These are phyloP conservation scores for Fistulifera pelliculosa DNA, from an alignment of 108 stramenopile genomes.

Conservation along the genomic window DNA sequence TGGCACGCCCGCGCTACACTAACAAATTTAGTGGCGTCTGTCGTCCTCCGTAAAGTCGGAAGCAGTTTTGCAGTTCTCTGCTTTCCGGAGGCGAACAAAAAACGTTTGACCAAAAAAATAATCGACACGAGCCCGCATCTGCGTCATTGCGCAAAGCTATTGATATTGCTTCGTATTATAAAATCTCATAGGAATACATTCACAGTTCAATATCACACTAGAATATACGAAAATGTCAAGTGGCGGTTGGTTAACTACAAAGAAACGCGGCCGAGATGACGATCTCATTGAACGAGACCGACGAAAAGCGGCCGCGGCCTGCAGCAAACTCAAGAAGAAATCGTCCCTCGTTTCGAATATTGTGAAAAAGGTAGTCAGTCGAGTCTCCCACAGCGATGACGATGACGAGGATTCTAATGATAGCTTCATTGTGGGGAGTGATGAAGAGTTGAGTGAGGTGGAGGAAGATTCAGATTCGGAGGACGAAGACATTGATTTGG, in stretches of 20 bases:
- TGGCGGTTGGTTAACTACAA: slow-evolving; percentile 54
- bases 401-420: slow-evolving; percentile 10
- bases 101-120: too few species aligned
- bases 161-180: too few species aligned
- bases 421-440: slow-evolving; percentile 6
- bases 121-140: too few species aligned
- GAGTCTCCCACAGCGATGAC: slow-evolving; percentile 6
- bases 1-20: too few species aligned
- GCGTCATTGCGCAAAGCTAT: too few species aligned
- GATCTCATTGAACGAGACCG: slow-evolving; percentile 26
- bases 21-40: too few species aligned
- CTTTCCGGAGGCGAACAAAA: too few species aligned
- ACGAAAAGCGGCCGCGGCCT: slow-evolving; percentile 13
- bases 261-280: slow-evolving; percentile 57
- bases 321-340: slow-evolving; percentile 1
- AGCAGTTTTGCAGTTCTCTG: too few species aligned
- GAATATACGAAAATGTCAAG: not conserved
- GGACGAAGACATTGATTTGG: not conserved
- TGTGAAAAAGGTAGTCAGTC: slow-evolving; percentile 8
- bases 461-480: slow-evolving; percentile 20
- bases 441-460: slow-evolving; percentile 14
- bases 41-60: too few species aligned
- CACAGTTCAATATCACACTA: too few species aligned
- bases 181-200: too few species aligned
- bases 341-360: not conserved